Evolutionary conservation across 2,329 filamentous ascomycete genomes (phyloP), one percentile per base, ranked within the genome.

Genomic region (Fusarium denticulatum): DNA sequence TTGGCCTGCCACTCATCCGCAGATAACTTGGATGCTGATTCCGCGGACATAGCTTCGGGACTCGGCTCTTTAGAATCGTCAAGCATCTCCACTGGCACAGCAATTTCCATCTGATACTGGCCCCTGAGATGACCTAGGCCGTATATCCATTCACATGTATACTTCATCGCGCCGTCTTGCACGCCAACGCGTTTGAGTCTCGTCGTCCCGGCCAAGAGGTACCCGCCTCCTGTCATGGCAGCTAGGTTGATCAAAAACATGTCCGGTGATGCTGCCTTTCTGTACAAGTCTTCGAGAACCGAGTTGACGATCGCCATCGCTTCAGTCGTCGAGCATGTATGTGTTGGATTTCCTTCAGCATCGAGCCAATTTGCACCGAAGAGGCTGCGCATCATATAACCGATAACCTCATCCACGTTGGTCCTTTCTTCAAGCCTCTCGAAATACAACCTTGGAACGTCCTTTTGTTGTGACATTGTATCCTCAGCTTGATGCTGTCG

Each of bases 211-310:
- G 82, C 82, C 80, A 88, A 85, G 55, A 91, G 82, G 34, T 86
- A 79, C 55, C 82, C 85, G 7, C 87, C 87, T 14, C 90, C 89
- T 1, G 86, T 86, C 16, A 91, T 82, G 9, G 88, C 88, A 0
- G 89, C 85, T 11, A 91, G 79, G 75, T 90, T 91, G 72, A 90
- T 87, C 18, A 91, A 80, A 72, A 91, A 91, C 0, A 85, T 84
- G 76, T 90, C 86, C 10, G 87, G 85, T 16, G 84, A 87, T 3
- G 82, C 80, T 1, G 88, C 87, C 49, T 86, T 84, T 43, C 83
- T 84, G 67, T 86, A 84, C 67, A 91, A 84, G 60, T 86, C 86
- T 60, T 87, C 85, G 30, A 91, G 82, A n/a, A 87, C 84, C 47
- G 85, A 82, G 64, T 87, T 85, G 56, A 86, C 84, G n/a, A 92